phyloP scores from a whole-genome alignment of 169 alveolate genomes.

The Plasmodium vinckei region DNA sequence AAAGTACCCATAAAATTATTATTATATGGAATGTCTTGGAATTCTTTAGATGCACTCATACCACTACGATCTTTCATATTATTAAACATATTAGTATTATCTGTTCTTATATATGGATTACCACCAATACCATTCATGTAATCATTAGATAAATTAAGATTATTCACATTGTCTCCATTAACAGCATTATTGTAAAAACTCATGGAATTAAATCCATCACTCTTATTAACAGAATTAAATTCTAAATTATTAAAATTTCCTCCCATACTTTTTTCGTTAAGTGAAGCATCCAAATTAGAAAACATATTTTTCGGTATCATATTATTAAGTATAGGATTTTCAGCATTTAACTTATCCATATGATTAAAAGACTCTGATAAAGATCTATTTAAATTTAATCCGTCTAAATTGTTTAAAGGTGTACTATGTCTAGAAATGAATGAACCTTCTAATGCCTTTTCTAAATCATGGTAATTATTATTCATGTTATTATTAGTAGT shows the following conservation, averaged over 20 bases:
- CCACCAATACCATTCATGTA: conserved; percentile 7
- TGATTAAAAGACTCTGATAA: conserved; percentile 56
- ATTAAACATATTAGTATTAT: neutral
- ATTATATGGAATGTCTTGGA: conserved; percentile 3
- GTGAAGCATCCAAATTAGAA: conserved; percentile 35
- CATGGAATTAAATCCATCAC: conserved; percentile 7
- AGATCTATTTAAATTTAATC: conserved; percentile 28
- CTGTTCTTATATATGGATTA: neutral
- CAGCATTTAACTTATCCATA: conserved; percentile 61
- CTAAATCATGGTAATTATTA: conserved; percentile 11
- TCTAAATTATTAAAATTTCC: conserved; percentile 58
- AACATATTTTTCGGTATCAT: conserved; percentile 74
- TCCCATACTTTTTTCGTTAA: conserved; percentile 46
- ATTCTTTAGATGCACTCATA: conserved; percentile 13
- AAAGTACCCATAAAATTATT: conserved; percentile 22
- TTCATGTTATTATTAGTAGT: neutral
- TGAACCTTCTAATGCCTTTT: conserved; percentile 55
- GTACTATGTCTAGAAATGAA: conserved; percentile 67
- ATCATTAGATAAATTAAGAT: conserved; percentile 2
- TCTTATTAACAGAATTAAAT: conserved; percentile 31
- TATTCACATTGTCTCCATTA: conserved; percentile 8
- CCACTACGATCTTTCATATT: conserved; percentile 10
- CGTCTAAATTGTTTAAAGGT: conserved; percentile 47
- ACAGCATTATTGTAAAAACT: conserved; percentile 15
- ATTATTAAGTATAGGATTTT: conserved; percentile 62